Percentiles rank a stretch among this genome's conserved stretches.
These are phyloP conservation scores for Tephrocybe sp. DNA, from an alignment of 768 basidiomycete genomes.

Conservation along the genomic window DNA sequence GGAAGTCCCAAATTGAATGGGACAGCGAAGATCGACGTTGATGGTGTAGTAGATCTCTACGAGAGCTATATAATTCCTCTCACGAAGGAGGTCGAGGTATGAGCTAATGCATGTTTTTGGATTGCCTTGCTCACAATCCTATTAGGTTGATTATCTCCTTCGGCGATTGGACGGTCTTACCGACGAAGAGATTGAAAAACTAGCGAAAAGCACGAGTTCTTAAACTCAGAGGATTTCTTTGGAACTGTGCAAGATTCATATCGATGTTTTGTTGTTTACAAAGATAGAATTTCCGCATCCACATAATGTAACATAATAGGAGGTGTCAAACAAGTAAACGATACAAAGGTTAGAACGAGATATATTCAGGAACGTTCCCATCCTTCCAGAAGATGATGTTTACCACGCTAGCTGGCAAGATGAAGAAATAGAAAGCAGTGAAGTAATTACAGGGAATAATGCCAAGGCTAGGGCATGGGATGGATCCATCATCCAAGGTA, in stretches of 20 bases:
- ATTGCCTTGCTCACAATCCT: not conserved
- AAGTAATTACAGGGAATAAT: slow-evolving; percentile 10
- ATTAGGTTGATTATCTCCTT: slow-evolving; percentile 92
- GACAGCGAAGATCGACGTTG: slow-evolving; percentile 80
- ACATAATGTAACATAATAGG: not conserved
- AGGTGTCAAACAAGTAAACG: slow-evolving; percentile 6
- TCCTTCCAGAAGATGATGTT: slow-evolving; percentile 15
- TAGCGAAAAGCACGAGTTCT: slow-evolving; percentile 28
- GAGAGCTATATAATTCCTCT: slow-evolving; percentile 95
- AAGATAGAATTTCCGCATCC: not conserved
- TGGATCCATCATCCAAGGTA: slow-evolving; percentile 12
- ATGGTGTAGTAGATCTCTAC: slow-evolving; percentile 91
- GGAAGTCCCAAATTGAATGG: slow-evolving; percentile 22
- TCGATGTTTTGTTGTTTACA: too few relatives aligned
- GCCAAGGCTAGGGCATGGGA: slow-evolving; percentile 6
- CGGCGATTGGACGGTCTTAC: slow-evolving; percentile 84
- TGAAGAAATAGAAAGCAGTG: not conserved
- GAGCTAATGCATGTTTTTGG: slow-evolving; percentile 9
- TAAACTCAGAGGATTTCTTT: too few relatives aligned
- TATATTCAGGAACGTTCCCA: slow-evolving; percentile 33
- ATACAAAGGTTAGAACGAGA: slow-evolving; percentile 6
- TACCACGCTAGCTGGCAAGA: not conserved
- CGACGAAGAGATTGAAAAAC: slow-evolving; percentile 70
- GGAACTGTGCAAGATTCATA: too few relatives aligned
- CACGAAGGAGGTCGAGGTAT: slow-evolving; percentile 97